Evolutionary conservation across 2,329 filamentous ascomycete genomes (phyloP).

Genomic region (Alternaria sp.): DNA sequence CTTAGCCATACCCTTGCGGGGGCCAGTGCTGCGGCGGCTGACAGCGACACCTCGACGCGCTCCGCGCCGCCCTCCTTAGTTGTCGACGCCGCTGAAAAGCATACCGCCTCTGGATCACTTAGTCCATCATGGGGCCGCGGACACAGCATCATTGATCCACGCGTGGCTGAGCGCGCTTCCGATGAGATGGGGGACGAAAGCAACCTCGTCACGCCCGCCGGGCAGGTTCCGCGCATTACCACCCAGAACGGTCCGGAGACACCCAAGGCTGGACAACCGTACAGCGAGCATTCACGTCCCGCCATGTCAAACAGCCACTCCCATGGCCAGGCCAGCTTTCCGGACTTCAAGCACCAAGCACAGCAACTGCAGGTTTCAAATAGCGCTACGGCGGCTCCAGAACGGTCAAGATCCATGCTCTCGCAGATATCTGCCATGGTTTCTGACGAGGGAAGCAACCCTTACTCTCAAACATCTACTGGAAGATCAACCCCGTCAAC

Average conservation of each 20-base stretch:
- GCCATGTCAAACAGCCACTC: conserved; percentile 20
- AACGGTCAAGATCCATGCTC: conserved; percentile 43
- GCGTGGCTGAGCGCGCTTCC: conserved; percentile 30
- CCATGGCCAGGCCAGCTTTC: conserved; percentile 10
- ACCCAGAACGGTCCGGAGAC: conserved; percentile 19
- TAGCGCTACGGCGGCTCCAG: conserved; percentile 26
- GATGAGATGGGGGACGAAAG: conserved; percentile 36
- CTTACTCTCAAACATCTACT: conserved; percentile 39
- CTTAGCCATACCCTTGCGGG: conserved; percentile 15
- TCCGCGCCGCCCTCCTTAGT: conserved; percentile 35
- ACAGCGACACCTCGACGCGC: conserved; percentile 17
- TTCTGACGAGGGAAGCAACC: conserved; percentile 33
- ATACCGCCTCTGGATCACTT: conserved; percentile 38
- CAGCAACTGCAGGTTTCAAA: conserved; percentile 21
- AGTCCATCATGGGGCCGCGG: conserved; percentile 42
- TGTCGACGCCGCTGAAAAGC: conserved; percentile 42
- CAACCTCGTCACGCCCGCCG: conserved; percentile 36
- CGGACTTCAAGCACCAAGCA: conserved; percentile 14
- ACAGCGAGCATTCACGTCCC: conserved; percentile 14
- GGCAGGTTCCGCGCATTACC: conserved; percentile 29
- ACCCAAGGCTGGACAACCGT: conserved; percentile 23
- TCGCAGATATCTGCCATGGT: conserved; percentile 48
- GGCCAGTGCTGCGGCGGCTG: conserved; percentile 10
- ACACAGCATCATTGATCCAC: conserved; percentile 31
- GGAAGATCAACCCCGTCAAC: conserved; percentile 41